These are phyloP conservation scores for Eucalyptus cloeziana DNA, from an alignment of 345 rosid genomes.

Conservation along the genomic window DNA sequence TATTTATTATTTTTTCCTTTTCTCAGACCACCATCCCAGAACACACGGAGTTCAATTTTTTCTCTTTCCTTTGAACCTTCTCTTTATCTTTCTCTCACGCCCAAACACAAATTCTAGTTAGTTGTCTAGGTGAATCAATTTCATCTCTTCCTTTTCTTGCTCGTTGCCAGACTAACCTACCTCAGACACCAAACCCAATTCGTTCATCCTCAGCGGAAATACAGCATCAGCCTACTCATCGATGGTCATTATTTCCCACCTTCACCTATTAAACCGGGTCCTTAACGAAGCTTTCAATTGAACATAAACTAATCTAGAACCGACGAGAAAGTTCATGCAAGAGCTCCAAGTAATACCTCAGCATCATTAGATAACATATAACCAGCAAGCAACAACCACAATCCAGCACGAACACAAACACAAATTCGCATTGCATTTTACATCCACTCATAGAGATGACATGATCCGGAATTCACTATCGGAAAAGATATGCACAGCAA, in stretches of 20 bases:
- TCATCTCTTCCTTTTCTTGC: neutral
- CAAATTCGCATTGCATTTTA: neutral
- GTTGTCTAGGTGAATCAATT: neutral
- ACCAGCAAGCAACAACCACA: neutral
- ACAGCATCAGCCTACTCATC: neutral
- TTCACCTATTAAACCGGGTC: neutral
- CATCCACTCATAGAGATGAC: neutral
- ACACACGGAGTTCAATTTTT: too few relatives aligned
- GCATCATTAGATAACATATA: neutral
- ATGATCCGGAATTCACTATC: neutral
- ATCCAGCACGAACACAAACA: neutral
- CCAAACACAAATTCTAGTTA: neutral
- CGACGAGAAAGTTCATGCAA: neutral
- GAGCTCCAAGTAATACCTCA: neutral
- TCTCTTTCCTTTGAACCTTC: too few relatives aligned
- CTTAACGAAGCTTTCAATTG: neutral
- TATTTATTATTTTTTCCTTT: too few relatives aligned
- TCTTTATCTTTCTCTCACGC: neutral
- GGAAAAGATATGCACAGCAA: neutral
- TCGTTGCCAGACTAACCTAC: neutral
- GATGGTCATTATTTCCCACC: neutral
- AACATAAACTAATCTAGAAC: neutral
- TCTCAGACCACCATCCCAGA: too few relatives aligned
- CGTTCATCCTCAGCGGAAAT: neutral
- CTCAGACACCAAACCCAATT: neutral